Base-by-base conservation (phyloP, 345 rosid species). In the Boechera divaricarpa region DNA sequence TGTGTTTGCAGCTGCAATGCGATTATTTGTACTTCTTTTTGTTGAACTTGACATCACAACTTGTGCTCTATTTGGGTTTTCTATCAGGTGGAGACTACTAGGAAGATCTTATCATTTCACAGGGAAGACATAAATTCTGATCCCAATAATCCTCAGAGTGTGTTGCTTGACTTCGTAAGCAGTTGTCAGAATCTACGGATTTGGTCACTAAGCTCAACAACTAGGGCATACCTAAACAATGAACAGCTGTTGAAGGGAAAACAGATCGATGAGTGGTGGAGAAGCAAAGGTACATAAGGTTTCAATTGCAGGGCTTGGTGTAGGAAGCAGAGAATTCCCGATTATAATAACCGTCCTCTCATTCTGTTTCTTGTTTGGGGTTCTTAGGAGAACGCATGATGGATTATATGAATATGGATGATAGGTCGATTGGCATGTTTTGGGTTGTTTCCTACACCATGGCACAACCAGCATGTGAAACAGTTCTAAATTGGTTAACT, bases 201-300 rank as follows among this genome's bases (percentile, higher is more conserved):
- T 76, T 91, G 98, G 99, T 88, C 99, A 41, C 79, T 95, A 89
- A 92, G 90, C 82, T 78, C 89, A 63, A 81, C 96, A 74, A 91
- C 91, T 29, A 85, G 99, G 82, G 94, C 87, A 79, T 92, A 84
- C 77, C 85, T 92, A 79, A 95, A 92, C 77, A 89, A 81, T 73
- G 98, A 95, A 70, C 97, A 95, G 69, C 86, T 95, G 79, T 88
- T 87, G 82, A 95, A 92, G 79, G 99, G 98, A 81, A 95, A 88
- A 79, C 99, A 92, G 82, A 95, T 92, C 64, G 98, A 95, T 85
- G 99, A 95, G 84, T 95, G 99, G 98, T 92, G 98, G 99, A 88
- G 87, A 81, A 86, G 84, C 86, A 92, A 95, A 89, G 99, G 98
- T 95, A 84, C 74, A 71, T 71, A 67, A 49, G 36, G 75, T 67